Conservation (phyloP, 108 stramenopile species). For the Discostella stelligeroides region DNA sequence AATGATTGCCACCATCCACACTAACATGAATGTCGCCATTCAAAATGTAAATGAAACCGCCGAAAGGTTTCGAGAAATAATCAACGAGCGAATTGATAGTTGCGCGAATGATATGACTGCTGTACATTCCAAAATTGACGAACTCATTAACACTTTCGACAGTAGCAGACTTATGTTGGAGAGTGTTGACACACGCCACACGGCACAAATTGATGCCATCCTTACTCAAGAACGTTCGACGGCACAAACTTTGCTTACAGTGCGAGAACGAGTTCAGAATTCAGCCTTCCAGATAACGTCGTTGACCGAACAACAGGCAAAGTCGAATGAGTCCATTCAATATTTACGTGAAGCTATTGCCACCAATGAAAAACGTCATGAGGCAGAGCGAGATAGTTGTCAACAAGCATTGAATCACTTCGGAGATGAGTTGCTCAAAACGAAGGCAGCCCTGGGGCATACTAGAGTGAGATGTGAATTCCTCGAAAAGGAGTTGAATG, state of each 20-base stretch:
- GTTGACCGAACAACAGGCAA: constrained; percentile 28
- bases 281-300: constrained; percentile 14
- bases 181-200: constrained; percentile 26
- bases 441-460: constrained; percentile 36
- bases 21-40: constrained; percentile 24
- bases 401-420: constrained; percentile 33
- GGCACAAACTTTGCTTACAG: constrained; percentile 25
- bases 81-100: constrained; percentile 24
- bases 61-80: constrained; percentile 10
- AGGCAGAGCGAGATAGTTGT: constrained; percentile 24
- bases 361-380: constrained; percentile 29
- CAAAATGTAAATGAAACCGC: constrained; percentile 18
- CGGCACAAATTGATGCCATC: constrained; percentile 20
- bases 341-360: constrained; percentile 18
- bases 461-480: constrained; percentile 39
- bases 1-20: constrained; percentile 13
- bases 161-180: constrained; percentile 21
- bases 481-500: constrained; percentile 38
- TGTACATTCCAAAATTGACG: constrained; percentile 20
- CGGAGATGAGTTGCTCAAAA: constrained; percentile 47
- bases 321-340: constrained; percentile 30
- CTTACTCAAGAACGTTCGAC: constrained; percentile 12
- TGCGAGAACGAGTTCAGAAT: constrained; percentile 15
- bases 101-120: constrained; percentile 22
- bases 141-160: constrained; percentile 26